Conservation (phyloP, 345 rosid genomes). For the Combretum micranthum region DNA sequence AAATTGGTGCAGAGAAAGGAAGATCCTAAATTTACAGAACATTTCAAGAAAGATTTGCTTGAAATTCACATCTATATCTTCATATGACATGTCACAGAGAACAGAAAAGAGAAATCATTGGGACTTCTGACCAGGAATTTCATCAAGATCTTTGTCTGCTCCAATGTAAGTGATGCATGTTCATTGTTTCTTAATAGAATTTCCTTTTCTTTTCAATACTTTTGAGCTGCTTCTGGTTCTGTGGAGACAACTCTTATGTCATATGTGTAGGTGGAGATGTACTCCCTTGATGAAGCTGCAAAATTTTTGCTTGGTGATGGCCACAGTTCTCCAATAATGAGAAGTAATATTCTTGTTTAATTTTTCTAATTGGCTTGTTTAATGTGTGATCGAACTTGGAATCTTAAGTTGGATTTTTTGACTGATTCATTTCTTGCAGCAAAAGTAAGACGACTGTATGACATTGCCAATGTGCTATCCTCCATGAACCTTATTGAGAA, state of each 20-base stretch:
- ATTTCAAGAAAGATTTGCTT: background rate
- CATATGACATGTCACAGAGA: slow-evolving; percentile 31
- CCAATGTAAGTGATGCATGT: slow-evolving; percentile 44
- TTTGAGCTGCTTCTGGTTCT: background rate
- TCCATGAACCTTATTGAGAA: slow-evolving; percentile 85
- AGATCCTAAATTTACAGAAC: background rate
- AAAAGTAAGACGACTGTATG: slow-evolving; percentile 85
- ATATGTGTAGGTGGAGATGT: slow-evolving; percentile 39
- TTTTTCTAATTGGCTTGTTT: background rate
- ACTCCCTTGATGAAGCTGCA: slow-evolving; percentile 85
- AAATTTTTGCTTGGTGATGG: slow-evolving; percentile 68
- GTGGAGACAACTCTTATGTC: slow-evolving; percentile 6
- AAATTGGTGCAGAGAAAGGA: too few relatives aligned
- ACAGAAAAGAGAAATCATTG: slow-evolving; percentile 76
- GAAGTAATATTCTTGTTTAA: slow-evolving; percentile 40
- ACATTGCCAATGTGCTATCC: slow-evolving; percentile 80
- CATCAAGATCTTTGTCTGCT: slow-evolving; percentile 76
- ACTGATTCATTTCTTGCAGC: slow-evolving; percentile 39
- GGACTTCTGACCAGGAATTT: slow-evolving; percentile 86
- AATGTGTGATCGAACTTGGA: background rate
- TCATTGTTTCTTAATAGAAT: background rate
- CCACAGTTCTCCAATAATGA: slow-evolving; percentile 58
- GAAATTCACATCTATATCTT: background rate
- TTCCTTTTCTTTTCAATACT: slow-evolving; percentile 1
- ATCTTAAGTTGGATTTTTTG: background rate